phyloP scores from a whole-genome alignment of 768 basidiomycete genomes.

The Bullera alba region DNA sequence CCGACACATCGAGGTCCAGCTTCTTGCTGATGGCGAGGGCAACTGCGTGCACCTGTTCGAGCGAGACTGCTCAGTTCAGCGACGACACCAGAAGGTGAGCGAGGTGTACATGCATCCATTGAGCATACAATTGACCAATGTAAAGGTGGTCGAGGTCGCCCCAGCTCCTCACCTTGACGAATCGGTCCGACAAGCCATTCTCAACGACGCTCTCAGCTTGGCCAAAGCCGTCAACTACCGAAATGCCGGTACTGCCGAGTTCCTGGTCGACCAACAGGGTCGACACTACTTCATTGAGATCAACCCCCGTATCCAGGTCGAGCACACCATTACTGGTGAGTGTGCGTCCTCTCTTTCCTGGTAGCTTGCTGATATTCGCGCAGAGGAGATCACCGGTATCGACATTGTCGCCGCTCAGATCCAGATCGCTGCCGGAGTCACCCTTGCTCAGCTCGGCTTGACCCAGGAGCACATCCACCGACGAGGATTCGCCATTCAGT shows the following conservation, averaged over 20 bases:
- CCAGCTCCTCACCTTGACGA: constrained; percentile 92
- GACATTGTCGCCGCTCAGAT: constrained; percentile 99
- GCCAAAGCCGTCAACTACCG: constrained; percentile 89
- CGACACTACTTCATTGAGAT: constrained; percentile 99
- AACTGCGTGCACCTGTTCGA: constrained; percentile 98
- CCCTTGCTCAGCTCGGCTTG: constrained; percentile 86
- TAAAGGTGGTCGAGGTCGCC: constrained; percentile 84
- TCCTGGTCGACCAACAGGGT: constrained; percentile 92
- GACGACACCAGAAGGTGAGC: constrained; percentile 79
- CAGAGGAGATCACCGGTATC: constrained; percentile 99
- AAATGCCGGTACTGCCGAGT: constrained; percentile 97
- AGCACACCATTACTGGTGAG: constrained; percentile 94
- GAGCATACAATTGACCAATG: constrained; percentile 1
- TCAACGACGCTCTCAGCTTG: constrained; percentile 85
- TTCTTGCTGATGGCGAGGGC: constrained; percentile 82
- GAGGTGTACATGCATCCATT: not conserved
- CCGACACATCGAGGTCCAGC: constrained; percentile 93
- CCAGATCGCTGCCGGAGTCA: constrained; percentile 97
- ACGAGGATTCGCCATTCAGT: constrained; percentile 96
- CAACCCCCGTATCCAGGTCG: constrained; percentile 98
- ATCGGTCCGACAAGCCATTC: constrained; percentile 78
- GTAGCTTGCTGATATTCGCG: constrained; percentile 4
- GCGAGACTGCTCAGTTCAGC: constrained; percentile 96
- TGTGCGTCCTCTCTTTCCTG: constrained; percentile 4
- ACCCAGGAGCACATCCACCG: constrained; percentile 93